phyloP scores from a whole-genome alignment of 768 basidiomycete species.

The Lentinus tigrinus region DNA sequence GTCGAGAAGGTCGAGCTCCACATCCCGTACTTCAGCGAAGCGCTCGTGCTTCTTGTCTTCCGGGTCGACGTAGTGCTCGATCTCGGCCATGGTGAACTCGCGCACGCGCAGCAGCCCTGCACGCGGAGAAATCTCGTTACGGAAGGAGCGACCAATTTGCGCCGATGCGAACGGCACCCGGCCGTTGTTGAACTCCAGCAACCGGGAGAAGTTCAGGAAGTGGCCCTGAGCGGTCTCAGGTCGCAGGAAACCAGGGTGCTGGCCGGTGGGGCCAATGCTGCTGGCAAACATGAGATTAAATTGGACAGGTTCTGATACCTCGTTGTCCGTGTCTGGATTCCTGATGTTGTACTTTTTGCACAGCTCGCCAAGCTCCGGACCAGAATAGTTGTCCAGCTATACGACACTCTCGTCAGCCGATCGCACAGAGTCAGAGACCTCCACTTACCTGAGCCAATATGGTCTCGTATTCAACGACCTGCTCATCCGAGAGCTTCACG shows the following conservation, averaged over 20 bases:
- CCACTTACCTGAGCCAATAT: slow-evolving; percentile 81
- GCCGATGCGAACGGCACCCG: slow-evolving; percentile 96
- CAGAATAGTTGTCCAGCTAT: slow-evolving; percentile 92
- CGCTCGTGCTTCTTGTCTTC: slow-evolving; percentile 81
- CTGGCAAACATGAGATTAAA: slow-evolving; percentile 99
- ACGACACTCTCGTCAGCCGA: slow-evolving; percentile 10
- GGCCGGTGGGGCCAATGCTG: slow-evolving; percentile 96
- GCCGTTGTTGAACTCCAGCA: slow-evolving; percentile 98
- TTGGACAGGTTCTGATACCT: slow-evolving; percentile 87
- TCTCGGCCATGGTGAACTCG: slow-evolving; percentile 99
- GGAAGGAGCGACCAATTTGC: slow-evolving; percentile 93
- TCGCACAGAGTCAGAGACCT: neutral
- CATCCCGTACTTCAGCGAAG: slow-evolving; percentile 79
- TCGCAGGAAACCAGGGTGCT: slow-evolving; percentile 93
- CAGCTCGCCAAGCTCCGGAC: slow-evolving; percentile 84
- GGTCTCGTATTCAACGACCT: slow-evolving; percentile 74
- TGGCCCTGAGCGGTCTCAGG: slow-evolving; percentile 99
- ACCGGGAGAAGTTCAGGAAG: slow-evolving; percentile 95
- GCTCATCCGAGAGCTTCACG: slow-evolving; percentile 71
- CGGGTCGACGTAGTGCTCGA: slow-evolving; percentile 98
- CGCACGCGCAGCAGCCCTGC: slow-evolving; percentile 95
- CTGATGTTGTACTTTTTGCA: slow-evolving; percentile 76
- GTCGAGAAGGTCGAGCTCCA: slow-evolving; percentile 75
- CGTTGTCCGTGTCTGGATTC: slow-evolving; percentile 92
- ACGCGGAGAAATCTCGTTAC: slow-evolving; percentile 97